Base-by-base conservation (phyloP, 2,329 filamentous ascomycete genomes). In the Elsinoe arachidis region DNA sequence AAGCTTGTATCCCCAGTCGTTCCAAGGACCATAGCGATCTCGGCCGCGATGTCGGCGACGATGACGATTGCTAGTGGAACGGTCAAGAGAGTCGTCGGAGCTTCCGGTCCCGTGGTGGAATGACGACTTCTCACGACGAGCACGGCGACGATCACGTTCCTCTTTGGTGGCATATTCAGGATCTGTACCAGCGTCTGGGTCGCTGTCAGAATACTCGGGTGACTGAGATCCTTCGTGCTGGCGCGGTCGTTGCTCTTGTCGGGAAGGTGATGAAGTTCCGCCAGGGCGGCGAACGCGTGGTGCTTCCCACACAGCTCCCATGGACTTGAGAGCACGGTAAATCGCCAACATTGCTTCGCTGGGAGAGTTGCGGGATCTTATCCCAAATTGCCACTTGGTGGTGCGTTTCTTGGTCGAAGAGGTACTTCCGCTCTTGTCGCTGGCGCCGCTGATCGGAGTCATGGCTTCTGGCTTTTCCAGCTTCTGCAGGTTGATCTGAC, bases 351-450 rank as follows among this genome's bases (percentile, higher is more conserved):
- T 87, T 0, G 93, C 93, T 70, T 99, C 93, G 66, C 91, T 90
- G 0, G 93, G 93, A 57, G 90, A 87, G 67, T 97, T 99, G 51
- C 93, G 84, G 46, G 90, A 96, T 37, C 93, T 83, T 61, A 99
- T 99, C 58, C 93, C 93, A 69, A 99, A 99, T 70, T 99, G 93
- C 93, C 93, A 99, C 63, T 92, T 89, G 14, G 91, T 88, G 1
- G 87, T 87, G 67, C 88, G 90, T 4, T 79, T 74, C 70, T 88
- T 90, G 34, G 33, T 21, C n/a, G 47, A 33, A 5, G 26, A 30
- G 2, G 26, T 30, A 75, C 88, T 90, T 2, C 77, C 70, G 47
- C 61, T 60, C 53, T 67, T 67, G 17, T 38, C 59, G 30, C 54
- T 49, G 15, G 69, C 64, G 3, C 26, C 26, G 2, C 84, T 82